Evolutionary conservation across 2,329 filamentous ascomycete species (phyloP), one percentile per base, ranked within the genome.

Genomic region (Talaromyces sp.): DNA sequence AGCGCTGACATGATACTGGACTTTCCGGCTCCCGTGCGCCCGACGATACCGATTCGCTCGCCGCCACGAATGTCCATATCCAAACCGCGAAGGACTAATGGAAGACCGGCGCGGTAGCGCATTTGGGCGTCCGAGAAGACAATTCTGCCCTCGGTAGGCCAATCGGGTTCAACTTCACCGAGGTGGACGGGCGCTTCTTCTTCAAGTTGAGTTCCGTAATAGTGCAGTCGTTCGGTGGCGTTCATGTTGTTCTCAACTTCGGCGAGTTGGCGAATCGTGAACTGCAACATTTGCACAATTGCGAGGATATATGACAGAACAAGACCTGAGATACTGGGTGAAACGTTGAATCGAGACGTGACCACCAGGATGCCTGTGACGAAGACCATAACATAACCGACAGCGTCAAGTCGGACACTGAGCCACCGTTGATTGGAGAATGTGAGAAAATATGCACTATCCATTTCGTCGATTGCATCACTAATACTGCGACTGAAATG

Each of bases 171-270:
- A 2, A 96, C 85, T 5, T 92, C 85, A 48, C 75, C 77, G 37
- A 91, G 88, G 69, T 93, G 90, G 1, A 93, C 81, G 0, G 93
- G 91, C 0, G 93, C 91, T 75, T 98, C 95, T 72, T 96, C 89
- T 66, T 96, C 92, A 4, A 99, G 84, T 68, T 91, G 78, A 0
- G 86, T 91, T 61, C 91, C 93, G 73, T 98, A 98, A 79, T 96
- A 92, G 73, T 92, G 87, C 37, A 98, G 82, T 57, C 95, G 88
- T 77, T 98, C 93, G 0, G 96, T 95, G 0, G 93, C 88, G 74
- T 97, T 98, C 93, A 98, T 98, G 72, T 93, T 92, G 77, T 97
- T 98, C 76, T 98, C 93, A 8, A 98, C 92, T 75, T 97, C 93
- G 33, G 93, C 93, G 6, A 96, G 82, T 77, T 97, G 93, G 21